phyloP scores from a whole-genome alignment of 23 red algal species.

The Rhodosorus marinus region DNA sequence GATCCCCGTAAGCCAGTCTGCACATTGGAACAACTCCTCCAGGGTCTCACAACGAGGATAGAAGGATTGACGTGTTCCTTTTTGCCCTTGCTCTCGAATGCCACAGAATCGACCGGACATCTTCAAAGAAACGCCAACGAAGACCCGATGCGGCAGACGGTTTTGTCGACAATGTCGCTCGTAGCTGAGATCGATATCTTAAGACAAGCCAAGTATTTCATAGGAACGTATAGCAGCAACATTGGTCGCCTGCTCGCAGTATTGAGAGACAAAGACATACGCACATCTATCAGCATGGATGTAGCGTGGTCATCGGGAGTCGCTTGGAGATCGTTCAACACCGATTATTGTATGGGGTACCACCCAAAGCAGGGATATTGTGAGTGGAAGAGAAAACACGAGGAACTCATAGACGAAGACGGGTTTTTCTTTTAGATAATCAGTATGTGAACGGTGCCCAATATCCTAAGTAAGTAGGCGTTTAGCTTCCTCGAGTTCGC shows the following conservation, averaged over 20 bases:
- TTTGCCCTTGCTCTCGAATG: background rate
- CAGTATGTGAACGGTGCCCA: too few relatives aligned
- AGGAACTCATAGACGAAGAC: too few relatives aligned
- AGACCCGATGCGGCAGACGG: background rate
- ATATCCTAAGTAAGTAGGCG: too few relatives aligned
- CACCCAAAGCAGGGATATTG: too few relatives aligned
- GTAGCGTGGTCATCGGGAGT: constrained; percentile 35
- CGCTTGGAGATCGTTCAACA: constrained; percentile 28
- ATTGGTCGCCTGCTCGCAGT: constrained; percentile 32
- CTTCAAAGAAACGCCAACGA: background rate
- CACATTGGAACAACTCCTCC: constrained; percentile 1
- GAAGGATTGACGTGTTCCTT: background rate
- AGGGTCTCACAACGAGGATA: constrained; percentile 1
- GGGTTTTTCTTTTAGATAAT: too few relatives aligned
- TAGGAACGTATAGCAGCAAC: constrained; percentile 43
- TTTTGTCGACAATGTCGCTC: constrained; percentile 6
- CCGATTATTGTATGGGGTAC: constrained; percentile 27
- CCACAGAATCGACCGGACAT: background rate
- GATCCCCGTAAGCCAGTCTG: constrained; percentile 14
- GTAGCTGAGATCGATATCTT: constrained; percentile 28
- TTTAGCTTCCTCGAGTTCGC: too few relatives aligned
- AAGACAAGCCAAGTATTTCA: constrained; percentile 7
- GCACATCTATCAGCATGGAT: constrained; percentile 19
- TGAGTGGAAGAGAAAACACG: too few relatives aligned
- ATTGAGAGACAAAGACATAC: constrained; percentile 3